Evolutionary conservation across 2,329 filamentous ascomycete genomes (phyloP).

Genomic region (Aureobasidium sp.): DNA sequence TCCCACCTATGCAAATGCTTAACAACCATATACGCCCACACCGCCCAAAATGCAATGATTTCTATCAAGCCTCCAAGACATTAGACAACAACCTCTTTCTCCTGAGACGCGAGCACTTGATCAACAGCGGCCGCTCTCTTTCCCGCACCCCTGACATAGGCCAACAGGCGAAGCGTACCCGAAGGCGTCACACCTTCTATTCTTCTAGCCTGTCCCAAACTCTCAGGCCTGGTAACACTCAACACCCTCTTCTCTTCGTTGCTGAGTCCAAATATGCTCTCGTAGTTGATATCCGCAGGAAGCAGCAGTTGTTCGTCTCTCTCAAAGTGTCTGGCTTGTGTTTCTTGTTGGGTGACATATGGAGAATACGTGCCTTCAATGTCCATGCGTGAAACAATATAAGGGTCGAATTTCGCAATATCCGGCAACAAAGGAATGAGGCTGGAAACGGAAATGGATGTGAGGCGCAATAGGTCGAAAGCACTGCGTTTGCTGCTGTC

Average conservation of each 20-base stretch:
- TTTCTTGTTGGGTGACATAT: slow-evolving; percentile 66
- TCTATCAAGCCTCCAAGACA: too few relatives aligned
- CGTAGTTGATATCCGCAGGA: slow-evolving; percentile 69
- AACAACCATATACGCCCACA: neutral
- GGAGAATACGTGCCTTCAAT: slow-evolving; percentile 84
- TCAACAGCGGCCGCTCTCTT: slow-evolving; percentile 2
- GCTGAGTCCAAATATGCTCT: slow-evolving; percentile 62
- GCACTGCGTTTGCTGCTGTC: slow-evolving; percentile 62
- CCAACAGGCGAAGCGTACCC: slow-evolving; percentile 48
- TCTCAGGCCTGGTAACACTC: slow-evolving; percentile 65
- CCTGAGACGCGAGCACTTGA: slow-evolving; percentile 1
- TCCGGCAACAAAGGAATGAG: slow-evolving; percentile 43
- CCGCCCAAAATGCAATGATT: neutral
- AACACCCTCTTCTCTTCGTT: slow-evolving; percentile 69
- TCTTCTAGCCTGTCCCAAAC: slow-evolving; percentile 75
- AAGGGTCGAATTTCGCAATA: slow-evolving; percentile 45
- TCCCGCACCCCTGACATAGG: slow-evolving; percentile 45
- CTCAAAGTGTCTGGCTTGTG: slow-evolving; percentile 56
- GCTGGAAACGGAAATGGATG: slow-evolving; percentile 51
- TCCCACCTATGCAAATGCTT: neutral
- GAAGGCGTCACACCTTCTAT: slow-evolving; percentile 65
- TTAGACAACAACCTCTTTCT: neutral
- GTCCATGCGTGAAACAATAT: slow-evolving; percentile 59
- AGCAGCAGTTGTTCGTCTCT: slow-evolving; percentile 69
- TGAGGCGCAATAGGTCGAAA: slow-evolving; percentile 68